Evolutionary conservation across 2,329 filamentous ascomycete species (phyloP), one percentile per base, ranked within the genome.

Genomic region (Diaporthe sp.): DNA sequence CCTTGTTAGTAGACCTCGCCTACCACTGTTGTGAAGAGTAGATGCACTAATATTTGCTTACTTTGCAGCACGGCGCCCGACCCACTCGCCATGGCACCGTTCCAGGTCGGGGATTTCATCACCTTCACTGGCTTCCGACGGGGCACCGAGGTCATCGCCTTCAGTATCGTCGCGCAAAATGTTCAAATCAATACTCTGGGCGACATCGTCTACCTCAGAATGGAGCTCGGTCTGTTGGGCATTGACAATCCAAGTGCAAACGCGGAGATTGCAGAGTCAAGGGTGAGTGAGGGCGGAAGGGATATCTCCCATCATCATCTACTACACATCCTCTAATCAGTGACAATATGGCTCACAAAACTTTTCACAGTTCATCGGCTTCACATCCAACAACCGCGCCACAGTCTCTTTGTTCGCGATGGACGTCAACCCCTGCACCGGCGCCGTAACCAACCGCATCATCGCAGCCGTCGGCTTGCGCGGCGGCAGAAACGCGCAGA

Each of bases 361-460:
- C 17, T 1, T 15, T 19, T 34, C 31, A 25, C 4, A 53, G 82
- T 84, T 84, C 76, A 76, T 83, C 58, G 83, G 83, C 6, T 84
- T 81, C 67, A 78, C 79, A 3, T 84, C 83, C 37, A 84, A 85
- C 75, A 78, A 79, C 15, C 78, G 80, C 4, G 81, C 82, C 5
- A 82, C 79, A 0, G 77, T 84, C 12, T 80, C 81, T 4, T 73
- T 85, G 25, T 82, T 81, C 58, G 83, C 84, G 51, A 82, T 84
- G 76, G 84, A 85, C 42, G 78, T 82, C 28, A 79, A 85, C 76
- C 81, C 83, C 0, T 85, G 84, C 79, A 85, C 83, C 6, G 83
- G 83, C 3, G 78, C 76, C 0, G 77, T 79, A n/a, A 81, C 80
- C 0, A 81, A 84, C 73, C 82, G 83, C 69, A 81, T 83, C 71